Conservation (phyloP, 331 rosid species). For the Quercus phellos region DNA sequence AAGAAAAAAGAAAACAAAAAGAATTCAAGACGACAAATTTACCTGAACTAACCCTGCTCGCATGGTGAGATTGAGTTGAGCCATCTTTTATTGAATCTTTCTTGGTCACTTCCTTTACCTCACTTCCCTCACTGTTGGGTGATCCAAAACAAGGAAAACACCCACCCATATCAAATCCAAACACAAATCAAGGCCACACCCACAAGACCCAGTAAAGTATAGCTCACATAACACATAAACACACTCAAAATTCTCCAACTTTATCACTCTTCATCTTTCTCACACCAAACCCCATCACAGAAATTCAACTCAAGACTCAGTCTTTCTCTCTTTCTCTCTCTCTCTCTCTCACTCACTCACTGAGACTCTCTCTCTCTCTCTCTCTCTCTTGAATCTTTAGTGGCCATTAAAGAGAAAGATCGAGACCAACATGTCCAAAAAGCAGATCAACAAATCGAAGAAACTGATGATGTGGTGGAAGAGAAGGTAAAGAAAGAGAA, state of each 20-base stretch:
- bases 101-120: conserved; percentile 55
- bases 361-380: neutral
- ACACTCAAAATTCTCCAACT: conserved; percentile 13
- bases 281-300: conserved; percentile 34
- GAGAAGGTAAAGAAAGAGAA: conserved; percentile 59
- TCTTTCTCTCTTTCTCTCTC: conserved; percentile 1
- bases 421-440: conserved; percentile 52
- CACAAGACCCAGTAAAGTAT: conserved; percentile 32
- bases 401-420: conserved; percentile 56
- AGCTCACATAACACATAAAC: conserved; percentile 31
- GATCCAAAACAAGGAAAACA: conserved; percentile 98
- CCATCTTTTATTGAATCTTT: conserved; percentile 74
- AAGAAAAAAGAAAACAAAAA: conserved; percentile 10
- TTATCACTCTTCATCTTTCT: conserved; percentile 20
- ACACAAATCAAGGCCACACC: conserved; percentile 42
- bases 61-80: conserved; percentile 70
- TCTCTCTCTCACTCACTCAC: neutral
- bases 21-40: neutral
- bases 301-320: conserved; percentile 33
- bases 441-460: conserved; percentile 96
- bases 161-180: conserved; percentile 86
- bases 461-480: conserved; percentile 54
- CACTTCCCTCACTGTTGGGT: conserved; percentile 64
- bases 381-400: conserved; percentile 39
- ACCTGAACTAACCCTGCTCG: conserved; percentile 70